Percentiles rank a stretch among this genome's conserved stretches.
phyloP scores from a whole-genome alignment of 306 rosid species.

The Ormosia emarginata region DNA sequence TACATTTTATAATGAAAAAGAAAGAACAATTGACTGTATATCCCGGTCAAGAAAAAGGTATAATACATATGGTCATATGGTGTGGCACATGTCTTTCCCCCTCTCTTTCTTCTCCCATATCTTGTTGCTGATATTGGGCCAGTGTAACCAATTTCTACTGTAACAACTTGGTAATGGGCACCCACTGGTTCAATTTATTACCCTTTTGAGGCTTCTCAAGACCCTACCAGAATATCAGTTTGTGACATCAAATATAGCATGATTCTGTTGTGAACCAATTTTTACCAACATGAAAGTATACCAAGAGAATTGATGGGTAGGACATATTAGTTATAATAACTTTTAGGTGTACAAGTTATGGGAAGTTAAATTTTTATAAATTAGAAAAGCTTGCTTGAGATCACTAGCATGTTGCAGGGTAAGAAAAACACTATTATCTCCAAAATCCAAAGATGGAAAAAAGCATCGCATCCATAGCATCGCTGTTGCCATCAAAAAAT shows the following conservation, averaged over 20 bases:
- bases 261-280: slow-evolving; percentile 12
- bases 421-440: not conserved
- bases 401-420: not conserved
- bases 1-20: slow-evolving; percentile 39
- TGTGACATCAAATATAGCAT: slow-evolving; percentile 17
- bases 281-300: slow-evolving; percentile 19
- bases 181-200: not conserved
- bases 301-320: slow-evolving; percentile 5
- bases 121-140: not conserved
- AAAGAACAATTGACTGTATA: slow-evolving; percentile 29
- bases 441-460: not conserved
- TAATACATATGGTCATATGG: not conserved
- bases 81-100: slow-evolving; percentile 1
- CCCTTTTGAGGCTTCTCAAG: not conserved
- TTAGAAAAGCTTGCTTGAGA: not conserved
- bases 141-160: slow-evolving; percentile 1
- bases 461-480: slow-evolving; percentile 9
- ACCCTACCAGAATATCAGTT: not conserved
- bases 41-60: slow-evolving; percentile 28
- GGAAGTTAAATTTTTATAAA: not conserved
- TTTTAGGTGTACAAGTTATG: not conserved
- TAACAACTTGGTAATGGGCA: not conserved
- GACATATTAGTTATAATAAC: slow-evolving; percentile 6
- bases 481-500: not conserved
- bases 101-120: not conserved